Evolutionary conservation across 2,329 filamentous ascomycete genomes (phyloP).

Genomic region (Fusarium irregulare): DNA sequence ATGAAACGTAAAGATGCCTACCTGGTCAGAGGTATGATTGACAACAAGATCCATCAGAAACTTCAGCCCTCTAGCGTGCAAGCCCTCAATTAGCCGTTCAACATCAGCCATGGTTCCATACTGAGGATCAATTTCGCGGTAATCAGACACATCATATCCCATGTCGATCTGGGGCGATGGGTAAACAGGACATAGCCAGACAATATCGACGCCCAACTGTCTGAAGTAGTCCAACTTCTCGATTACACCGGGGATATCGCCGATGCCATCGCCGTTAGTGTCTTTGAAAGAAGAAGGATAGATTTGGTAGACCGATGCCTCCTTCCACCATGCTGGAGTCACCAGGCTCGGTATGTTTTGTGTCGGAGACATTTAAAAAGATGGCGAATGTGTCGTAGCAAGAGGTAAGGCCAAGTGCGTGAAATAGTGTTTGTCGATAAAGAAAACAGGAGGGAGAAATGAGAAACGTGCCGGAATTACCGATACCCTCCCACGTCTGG

Average conservation of each 20-base stretch:
- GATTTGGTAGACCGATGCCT: slow-evolving; percentile 57
- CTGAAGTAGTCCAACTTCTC: slow-evolving; percentile 71
- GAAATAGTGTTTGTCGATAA: background rate
- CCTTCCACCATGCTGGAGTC: slow-evolving; percentile 63
- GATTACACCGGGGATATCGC: slow-evolving; percentile 71
- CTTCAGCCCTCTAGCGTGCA: slow-evolving; percentile 72
- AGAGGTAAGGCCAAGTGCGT: no score
- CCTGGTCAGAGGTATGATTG: slow-evolving; percentile 73
- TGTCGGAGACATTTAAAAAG: slow-evolving; percentile 2
- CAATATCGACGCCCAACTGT: slow-evolving; percentile 68
- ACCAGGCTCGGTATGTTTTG: background rate
- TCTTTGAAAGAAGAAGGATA: slow-evolving; percentile 69
- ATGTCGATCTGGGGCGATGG: slow-evolving; percentile 73
- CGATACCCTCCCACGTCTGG: background rate
- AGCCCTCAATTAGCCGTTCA: slow-evolving; percentile 67
- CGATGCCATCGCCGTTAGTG: slow-evolving; percentile 68
- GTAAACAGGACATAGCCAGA: slow-evolving; percentile 76
- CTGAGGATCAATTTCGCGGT: slow-evolving; percentile 70
- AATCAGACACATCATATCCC: slow-evolving; percentile 78
- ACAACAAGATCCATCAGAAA: slow-evolving; percentile 80
- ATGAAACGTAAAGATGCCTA: background rate
- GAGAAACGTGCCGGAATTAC: no score
- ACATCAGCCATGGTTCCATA: slow-evolving; percentile 77
- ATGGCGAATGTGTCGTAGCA: background rate
- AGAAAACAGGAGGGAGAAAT: no score